A percentile compares a stretch with the other conserved stretches of the same genome.
Evolutionary conservation across 345 rosid species (phyloP).

Genomic region (Melaleuca quinquenervia): DNA sequence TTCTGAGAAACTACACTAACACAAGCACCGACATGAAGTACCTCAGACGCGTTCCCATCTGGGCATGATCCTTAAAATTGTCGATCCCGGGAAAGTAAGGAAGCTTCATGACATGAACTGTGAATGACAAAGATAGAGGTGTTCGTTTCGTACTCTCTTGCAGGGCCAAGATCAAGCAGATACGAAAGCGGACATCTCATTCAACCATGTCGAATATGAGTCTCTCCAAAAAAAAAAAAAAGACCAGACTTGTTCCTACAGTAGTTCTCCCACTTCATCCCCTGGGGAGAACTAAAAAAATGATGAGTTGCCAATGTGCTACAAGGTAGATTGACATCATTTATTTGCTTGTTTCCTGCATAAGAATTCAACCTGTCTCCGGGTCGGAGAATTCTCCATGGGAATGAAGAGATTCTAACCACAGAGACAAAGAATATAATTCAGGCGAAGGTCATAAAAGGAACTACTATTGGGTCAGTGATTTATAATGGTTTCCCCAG

Average conservation of each 20-base stretch:
- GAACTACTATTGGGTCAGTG: background rate
- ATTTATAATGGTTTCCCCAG: constrained; percentile 4
- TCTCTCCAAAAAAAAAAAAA: background rate
- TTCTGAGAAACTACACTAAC: background rate
- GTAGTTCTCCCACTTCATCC: background rate
- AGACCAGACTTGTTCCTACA: background rate
- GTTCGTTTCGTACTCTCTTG: background rate
- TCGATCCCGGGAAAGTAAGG: background rate
- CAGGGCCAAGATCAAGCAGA: background rate
- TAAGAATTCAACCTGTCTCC: constrained; percentile 6
- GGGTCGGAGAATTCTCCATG: background rate
- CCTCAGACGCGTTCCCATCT: background rate
- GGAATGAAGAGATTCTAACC: background rate
- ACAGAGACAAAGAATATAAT: constrained; percentile 12
- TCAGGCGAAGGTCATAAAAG: background rate
- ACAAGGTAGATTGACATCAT: background rate
- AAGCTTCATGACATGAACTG: background rate
- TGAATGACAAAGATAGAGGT: background rate
- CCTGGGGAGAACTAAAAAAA: background rate
- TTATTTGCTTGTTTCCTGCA: background rate
- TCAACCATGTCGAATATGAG: background rate
- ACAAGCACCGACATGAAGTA: background rate
- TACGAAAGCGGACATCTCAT: background rate
- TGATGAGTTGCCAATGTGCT: background rate
- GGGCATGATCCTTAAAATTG: too few species aligned